Evolutionary conservation across 345 rosid species (phyloP).

Genomic region (Corymbia maculata): DNA sequence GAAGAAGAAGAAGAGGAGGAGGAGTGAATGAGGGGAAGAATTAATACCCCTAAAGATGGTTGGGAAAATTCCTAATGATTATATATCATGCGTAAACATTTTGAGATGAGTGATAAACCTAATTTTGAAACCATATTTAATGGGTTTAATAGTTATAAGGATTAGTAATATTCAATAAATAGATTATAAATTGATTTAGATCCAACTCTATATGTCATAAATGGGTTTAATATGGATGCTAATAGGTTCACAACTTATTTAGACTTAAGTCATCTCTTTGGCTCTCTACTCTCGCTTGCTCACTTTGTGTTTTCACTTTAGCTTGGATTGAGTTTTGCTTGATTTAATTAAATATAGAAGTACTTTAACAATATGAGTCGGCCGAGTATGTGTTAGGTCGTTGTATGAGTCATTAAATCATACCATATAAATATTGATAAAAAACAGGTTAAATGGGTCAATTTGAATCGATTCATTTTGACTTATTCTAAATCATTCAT

Average conservation of each 20-base stretch:
- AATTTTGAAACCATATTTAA: neutral
- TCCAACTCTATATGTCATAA: neutral
- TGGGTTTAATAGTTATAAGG: neutral
- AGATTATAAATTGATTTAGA: too few relatives aligned
- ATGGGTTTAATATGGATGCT: too few relatives aligned
- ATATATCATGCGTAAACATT: too few relatives aligned
- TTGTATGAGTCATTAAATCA: neutral
- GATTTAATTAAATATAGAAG: too few relatives aligned
- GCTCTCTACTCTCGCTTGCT: neutral
- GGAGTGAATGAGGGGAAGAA: neutral
- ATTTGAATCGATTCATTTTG: neutral
- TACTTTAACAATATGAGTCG: neutral
- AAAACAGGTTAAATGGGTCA: neutral
- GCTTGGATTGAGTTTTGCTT: neutral
- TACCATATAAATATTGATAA: too few relatives aligned
- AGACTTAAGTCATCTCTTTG: neutral
- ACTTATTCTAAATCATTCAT: neutral
- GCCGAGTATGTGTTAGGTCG: neutral
- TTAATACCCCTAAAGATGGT: neutral
- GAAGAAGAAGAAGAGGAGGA: neutral
- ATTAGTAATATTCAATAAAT: too few relatives aligned
- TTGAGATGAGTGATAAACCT: neutral
- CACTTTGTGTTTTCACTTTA: neutral
- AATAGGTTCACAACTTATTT: neutral
- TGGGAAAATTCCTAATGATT: neutral